Percentiles rank a stretch among this genome's conserved stretches.
Evolutionary conservation across 176 grass and related monocot genomes (phyloP).

Genomic region (Tillandsia fasciculata): DNA sequence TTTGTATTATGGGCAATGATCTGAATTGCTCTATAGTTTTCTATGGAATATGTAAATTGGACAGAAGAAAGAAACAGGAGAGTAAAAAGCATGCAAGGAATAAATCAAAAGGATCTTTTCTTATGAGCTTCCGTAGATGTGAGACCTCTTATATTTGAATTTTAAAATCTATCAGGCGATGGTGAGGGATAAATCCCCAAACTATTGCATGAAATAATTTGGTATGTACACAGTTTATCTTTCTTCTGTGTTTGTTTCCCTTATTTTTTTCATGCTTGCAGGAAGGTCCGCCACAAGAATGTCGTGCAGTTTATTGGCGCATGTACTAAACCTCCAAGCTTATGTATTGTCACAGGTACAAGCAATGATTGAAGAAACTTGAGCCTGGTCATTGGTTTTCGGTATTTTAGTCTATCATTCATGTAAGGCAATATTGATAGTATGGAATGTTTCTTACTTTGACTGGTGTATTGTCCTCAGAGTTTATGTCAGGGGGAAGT

Average conservation of each 20-base stretch:
- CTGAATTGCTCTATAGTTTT: not conserved
- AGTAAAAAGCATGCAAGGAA: not conserved
- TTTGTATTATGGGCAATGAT: not conserved
- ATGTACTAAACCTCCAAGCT: constrained; percentile 68
- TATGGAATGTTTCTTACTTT: not conserved
- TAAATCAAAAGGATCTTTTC: not conserved
- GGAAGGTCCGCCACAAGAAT: constrained; percentile 97
- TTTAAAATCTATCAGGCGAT: not conserved
- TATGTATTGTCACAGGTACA: constrained; percentile 96
- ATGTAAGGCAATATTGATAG: not conserved
- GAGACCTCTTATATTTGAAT: not conserved
- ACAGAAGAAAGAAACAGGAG: not conserved
- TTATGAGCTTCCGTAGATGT: not conserved
- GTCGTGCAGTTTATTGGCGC: constrained; percentile 98
- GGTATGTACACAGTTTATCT: not conserved
- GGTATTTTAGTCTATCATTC: not conserved
- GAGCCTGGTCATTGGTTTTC: not conserved
- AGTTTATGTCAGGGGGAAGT: constrained; percentile 92
- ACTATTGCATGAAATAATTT: not conserved
- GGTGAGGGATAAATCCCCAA: not conserved
- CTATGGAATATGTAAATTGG: not conserved
- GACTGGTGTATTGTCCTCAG: constrained; percentile 31
- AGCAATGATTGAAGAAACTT: not conserved
- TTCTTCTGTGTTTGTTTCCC: constrained; percentile 6
- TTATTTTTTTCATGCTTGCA: constrained; percentile 33